Percentiles rank a stretch among this genome's conserved stretches.
Conservation (phyloP, 768 basidiomycete genomes). For the Lactarius psammicola region DNA sequence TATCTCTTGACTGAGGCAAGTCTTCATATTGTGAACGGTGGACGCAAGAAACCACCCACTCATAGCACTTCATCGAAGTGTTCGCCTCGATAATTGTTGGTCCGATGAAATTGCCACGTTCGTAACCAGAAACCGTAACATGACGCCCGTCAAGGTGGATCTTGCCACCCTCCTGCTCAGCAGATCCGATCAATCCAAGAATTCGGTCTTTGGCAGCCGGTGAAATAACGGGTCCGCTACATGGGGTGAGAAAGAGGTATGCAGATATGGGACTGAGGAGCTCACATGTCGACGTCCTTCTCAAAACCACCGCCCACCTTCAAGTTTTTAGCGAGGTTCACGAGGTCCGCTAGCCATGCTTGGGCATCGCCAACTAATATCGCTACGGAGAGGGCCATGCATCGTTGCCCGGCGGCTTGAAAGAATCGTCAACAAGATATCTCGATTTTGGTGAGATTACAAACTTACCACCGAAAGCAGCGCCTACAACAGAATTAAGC, state of each 20-base stretch:
- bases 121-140: conserved; percentile 65
- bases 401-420: conserved; percentile 90
- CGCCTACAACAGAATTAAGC: conserved; percentile 88
- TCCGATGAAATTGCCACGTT: conserved; percentile 91
- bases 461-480: conserved; percentile 80
- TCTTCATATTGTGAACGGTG: conserved; percentile 8
- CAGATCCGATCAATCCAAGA: conserved; percentile 68
- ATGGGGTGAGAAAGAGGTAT: conserved; percentile 8
- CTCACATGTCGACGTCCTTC: conserved; percentile 74
- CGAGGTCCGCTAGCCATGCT: conserved; percentile 82
- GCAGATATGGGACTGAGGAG: conserved; percentile 30
- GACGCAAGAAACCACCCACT: conserved; percentile 46
- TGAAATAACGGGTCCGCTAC: conserved; percentile 77
- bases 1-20: conserved; percentile 75
- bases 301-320: conserved; percentile 93
- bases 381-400: conserved; percentile 94
- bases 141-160: conserved; percentile 85
- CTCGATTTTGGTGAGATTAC: conserved; percentile 6
- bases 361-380: conserved; percentile 78
- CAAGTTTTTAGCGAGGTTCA: conserved; percentile 75
- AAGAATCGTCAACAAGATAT: conserved; percentile 31
- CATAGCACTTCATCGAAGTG: conserved; percentile 84
- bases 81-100: conserved; percentile 85
- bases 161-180: conserved; percentile 76
- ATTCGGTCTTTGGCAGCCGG: conserved; percentile 80